These are phyloP conservation scores for Lojkania enalia DNA, from an alignment of 2,329 filamentous ascomycete species.

Conservation along the genomic window DNA sequence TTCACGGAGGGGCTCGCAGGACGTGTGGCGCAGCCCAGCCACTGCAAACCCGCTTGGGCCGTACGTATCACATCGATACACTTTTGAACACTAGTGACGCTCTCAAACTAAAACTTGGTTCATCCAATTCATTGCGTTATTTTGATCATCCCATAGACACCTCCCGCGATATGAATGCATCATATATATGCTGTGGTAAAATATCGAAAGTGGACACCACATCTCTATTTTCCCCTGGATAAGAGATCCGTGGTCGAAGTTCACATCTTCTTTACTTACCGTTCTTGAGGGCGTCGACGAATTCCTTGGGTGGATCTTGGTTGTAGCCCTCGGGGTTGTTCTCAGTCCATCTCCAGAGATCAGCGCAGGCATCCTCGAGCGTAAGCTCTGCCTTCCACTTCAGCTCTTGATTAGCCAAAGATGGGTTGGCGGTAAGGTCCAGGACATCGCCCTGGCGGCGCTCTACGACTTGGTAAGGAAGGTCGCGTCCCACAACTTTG, in stretches of 20 bases:
- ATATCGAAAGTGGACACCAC: too few species aligned
- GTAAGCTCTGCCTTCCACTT: conserved; percentile 89
- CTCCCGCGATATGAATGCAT: not conserved
- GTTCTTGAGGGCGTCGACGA: conserved; percentile 62
- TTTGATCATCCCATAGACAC: conserved; percentile 1
- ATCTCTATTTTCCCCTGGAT: too few species aligned
- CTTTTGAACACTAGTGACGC: too few species aligned
- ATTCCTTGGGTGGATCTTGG: conserved; percentile 82
- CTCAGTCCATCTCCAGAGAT: conserved; percentile 95
- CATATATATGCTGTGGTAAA: too few species aligned
- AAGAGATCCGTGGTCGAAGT: too few species aligned
- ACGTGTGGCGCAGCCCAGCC: too few species aligned
- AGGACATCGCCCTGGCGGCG: conserved; percentile 88
- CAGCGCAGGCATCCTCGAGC: conserved; percentile 88
- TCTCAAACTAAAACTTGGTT: too few species aligned
- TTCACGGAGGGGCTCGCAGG: conserved; percentile 33
- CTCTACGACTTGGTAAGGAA: conserved; percentile 83
- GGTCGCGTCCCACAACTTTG: conserved; percentile 78
- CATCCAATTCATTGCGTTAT: too few species aligned
- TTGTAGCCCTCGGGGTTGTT: conserved; percentile 97
- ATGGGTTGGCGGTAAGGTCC: conserved; percentile 90
- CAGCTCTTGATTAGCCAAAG: conserved; percentile 83
- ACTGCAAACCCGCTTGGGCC: too few species aligned
- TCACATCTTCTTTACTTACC: conserved; percentile 11
- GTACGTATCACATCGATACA: too few species aligned